A percentile compares a stretch with the other conserved stretches of the same genome.
Evolutionary conservation across 306 rosid genomes (phyloP).

Genomic region (Castanospermum australe): DNA sequence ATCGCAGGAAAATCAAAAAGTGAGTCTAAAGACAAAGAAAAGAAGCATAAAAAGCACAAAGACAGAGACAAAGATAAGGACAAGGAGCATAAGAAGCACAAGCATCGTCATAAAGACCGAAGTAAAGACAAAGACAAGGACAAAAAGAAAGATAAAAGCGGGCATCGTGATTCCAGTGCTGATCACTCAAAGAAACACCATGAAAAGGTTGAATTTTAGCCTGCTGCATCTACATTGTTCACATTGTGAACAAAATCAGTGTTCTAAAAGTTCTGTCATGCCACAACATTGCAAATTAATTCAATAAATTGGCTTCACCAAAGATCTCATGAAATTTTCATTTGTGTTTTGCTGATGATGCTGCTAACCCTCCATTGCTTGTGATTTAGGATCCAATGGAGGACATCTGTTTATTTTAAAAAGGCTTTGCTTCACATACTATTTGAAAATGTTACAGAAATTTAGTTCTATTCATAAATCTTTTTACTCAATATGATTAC

Average conservation of each 20-base stretch:
- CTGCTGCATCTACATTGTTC: conserved; percentile 24
- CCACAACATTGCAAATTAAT: background rate
- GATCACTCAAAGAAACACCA: conserved; percentile 91
- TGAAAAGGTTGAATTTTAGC: conserved; percentile 71
- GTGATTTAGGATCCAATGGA: background rate
- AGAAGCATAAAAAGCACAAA: conserved; percentile 85
- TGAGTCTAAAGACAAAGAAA: conserved; percentile 87
- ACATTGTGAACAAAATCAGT: background rate
- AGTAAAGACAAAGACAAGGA: conserved; percentile 82
- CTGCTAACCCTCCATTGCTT: conserved; percentile 4
- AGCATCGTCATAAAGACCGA: conserved; percentile 79
- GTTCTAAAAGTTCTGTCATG: conserved; percentile 11
- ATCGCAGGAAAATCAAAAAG: conserved; percentile 77
- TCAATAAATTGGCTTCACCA: background rate
- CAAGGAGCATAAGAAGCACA: conserved; percentile 93
- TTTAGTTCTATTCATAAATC: conserved; percentile 4
- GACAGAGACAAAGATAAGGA: conserved; percentile 87
- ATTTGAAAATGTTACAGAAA: conserved; percentile 1
- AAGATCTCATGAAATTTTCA: conserved; percentile 1
- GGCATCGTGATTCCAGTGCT: conserved; percentile 77
- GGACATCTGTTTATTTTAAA: background rate
- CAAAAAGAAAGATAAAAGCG: conserved; percentile 85
- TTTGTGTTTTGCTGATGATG: background rate
- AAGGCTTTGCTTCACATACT: background rate
- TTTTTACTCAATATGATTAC: conserved; percentile 35